phyloP scores from a whole-genome alignment of 208 protist species.

The Cochliopodium minus region DNA sequence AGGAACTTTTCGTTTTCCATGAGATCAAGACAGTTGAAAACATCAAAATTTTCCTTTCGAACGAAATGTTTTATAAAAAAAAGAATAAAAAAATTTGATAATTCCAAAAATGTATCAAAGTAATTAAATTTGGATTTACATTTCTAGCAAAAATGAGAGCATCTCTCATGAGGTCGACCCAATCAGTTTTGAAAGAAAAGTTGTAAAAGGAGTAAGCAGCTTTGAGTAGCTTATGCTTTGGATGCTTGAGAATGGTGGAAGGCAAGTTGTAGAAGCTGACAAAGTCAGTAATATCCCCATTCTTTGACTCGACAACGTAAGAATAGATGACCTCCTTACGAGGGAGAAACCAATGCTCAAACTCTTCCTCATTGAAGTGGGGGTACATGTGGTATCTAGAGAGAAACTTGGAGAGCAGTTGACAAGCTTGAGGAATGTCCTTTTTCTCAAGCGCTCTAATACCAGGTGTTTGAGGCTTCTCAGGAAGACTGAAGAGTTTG shows the following conservation, averaged over 20 bases:
- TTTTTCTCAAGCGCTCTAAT: conserved; percentile 48
- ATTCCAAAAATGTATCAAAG: background rate
- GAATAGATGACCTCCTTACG: conserved; percentile 69
- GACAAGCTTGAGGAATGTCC: conserved; percentile 44
- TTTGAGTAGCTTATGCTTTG: conserved; percentile 64
- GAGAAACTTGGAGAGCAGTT: conserved; percentile 60
- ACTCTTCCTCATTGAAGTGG: conserved; percentile 70
- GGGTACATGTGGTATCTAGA: conserved; percentile 48
- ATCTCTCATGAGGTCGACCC: conserved; percentile 66
- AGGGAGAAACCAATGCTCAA: conserved; percentile 82
- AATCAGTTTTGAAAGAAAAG: conserved; percentile 50
- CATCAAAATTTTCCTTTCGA: conserved; percentile 77
- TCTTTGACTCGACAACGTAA: conserved; percentile 85
- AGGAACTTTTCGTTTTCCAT: conserved; percentile 65
- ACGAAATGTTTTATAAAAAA: background rate
- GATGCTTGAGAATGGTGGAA: conserved; percentile 82
- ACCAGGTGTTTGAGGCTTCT: conserved; percentile 29
- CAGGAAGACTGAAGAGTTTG: conserved; percentile 41
- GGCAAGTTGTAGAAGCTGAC: conserved; percentile 89
- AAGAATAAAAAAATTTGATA: background rate
- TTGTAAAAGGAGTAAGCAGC: conserved; percentile 92
- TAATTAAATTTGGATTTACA: conserved; percentile 1
- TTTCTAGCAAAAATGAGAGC: conserved; percentile 61
- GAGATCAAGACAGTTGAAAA: conserved; percentile 95
- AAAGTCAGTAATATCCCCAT: conserved; percentile 87